Base-by-base conservation (phyloP, 129 eudicot genomes). In the Calendula officinalis region DNA sequence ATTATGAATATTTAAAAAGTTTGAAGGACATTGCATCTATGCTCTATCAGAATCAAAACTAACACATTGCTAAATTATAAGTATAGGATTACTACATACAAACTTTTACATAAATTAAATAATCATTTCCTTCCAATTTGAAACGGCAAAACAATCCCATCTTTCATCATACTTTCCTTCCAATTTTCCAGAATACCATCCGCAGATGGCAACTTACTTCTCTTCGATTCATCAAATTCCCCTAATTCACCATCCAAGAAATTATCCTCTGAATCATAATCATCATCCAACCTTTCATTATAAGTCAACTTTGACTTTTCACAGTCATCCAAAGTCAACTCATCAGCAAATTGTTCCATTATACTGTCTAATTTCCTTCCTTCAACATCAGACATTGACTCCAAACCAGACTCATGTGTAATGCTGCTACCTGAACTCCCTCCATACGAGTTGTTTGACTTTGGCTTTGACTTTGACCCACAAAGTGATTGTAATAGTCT, bases 171-270 rank as follows among this genome's bases (percentile, higher is more conserved):
- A 55, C 72, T 78, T 51, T 79, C 78, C 75, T 82, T 82, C 97
- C 97, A 92, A 43, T 63, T 78, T 61, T 88, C 78, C 66, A 92
- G 71, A 68, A 92, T 92, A 67, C 91, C 87, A 12, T 68, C 60
- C 0, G 98, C 98, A 5, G 89, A 81, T 7, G 98, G 98, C 54
- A 67, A 53, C 33, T 64, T 56, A 7, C 76, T 60, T 55, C 74
- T 75, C 37, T 63, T 33, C 7, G 72, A 54, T 32, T 82, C 86
- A 56, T 67, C 88, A 5, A 40, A 30, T 70, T 72, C 83, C 42
- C 56, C 86, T 5, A 40, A 59, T 51, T 77, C 83, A 57, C 60
- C 66, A n/a, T 38, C 57, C 59, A 80, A 71, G 37, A 72, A 56
- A 16, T 69, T 89, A 56, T 60, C 75, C 41, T 81, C 78, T n/a